Conservation (phyloP, 2,329 filamentous ascomycete species). For the Rhynchosporium agropyri region DNA sequence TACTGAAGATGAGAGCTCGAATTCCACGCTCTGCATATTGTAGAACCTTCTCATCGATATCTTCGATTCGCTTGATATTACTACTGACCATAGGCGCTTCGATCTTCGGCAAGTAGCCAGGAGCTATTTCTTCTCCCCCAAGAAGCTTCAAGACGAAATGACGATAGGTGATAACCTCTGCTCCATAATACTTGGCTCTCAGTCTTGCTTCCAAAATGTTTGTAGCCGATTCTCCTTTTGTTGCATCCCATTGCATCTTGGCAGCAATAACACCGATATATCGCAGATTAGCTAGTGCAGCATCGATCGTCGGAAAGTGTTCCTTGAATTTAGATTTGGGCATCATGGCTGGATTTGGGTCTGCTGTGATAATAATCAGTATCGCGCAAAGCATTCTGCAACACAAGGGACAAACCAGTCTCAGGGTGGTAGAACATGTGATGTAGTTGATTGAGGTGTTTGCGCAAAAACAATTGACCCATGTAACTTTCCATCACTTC, state of each 20-base stretch:
- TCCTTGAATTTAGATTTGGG: conserved; percentile 23
- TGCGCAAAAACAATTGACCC: conserved; percentile 66
- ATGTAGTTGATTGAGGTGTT: conserved; percentile 66
- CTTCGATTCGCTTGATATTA: conserved; percentile 41
- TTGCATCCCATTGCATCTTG: conserved; percentile 51
- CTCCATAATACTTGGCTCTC: conserved; percentile 93
- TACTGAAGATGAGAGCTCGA: conserved; percentile 79
- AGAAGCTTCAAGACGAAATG: conserved; percentile 68
- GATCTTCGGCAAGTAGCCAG: conserved; percentile 34
- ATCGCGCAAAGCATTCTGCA: conserved; percentile 31
- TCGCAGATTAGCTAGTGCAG: conserved; percentile 48
- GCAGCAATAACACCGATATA: conserved; percentile 50
- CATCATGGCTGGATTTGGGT: conserved; percentile 33
- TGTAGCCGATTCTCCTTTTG: conserved; percentile 58
- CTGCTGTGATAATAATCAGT: conserved; percentile 51
- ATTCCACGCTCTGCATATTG: conserved; percentile 54
- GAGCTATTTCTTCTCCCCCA: conserved; percentile 34
- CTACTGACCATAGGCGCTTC: conserved; percentile 45
- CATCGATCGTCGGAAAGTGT: conserved; percentile 52
- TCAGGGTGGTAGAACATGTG: conserved; percentile 43
- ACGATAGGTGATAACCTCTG: conserved; percentile 84
- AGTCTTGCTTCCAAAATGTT: conserved; percentile 83
- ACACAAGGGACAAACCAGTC: conserved; percentile 36
- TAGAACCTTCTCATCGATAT: conserved; percentile 51
- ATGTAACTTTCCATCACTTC: conserved; percentile 61